Evolutionary conservation across 768 basidiomycete species (phyloP).

Genomic region (Panellus pusillus): DNA sequence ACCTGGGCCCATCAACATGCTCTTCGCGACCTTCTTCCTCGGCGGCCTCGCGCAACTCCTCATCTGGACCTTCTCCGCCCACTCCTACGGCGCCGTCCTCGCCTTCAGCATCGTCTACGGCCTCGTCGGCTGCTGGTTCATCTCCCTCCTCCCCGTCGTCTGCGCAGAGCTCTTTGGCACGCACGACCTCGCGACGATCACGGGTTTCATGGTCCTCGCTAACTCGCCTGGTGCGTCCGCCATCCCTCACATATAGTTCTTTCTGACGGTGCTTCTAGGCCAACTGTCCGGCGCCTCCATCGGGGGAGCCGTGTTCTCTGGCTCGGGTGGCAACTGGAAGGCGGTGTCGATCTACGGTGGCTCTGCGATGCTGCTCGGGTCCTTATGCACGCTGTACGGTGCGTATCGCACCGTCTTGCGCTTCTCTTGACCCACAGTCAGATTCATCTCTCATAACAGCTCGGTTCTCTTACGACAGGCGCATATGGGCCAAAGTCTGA

Average conservation of each 20-base stretch:
- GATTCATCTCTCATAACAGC: not conserved
- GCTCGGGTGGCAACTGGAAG: slow-evolving; percentile 31
- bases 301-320: slow-evolving; percentile 31
- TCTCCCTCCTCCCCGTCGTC: slow-evolving; percentile 34
- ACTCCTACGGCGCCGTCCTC: slow-evolving; percentile 31
- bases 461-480: slow-evolving; percentile 20
- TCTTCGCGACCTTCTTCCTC: slow-evolving; percentile 34
- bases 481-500: slow-evolving; percentile 21
- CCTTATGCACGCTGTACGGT: slow-evolving; percentile 32
- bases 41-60: slow-evolving; percentile 37
- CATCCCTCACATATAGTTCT: no score
- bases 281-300: slow-evolving; percentile 33
- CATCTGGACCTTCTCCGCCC: slow-evolving; percentile 37
- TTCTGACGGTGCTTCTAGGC: slow-evolving; percentile 16
- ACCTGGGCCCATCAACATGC: slow-evolving; percentile 39
- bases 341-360: slow-evolving; percentile 32
- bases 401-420: not conserved
- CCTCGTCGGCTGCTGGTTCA: slow-evolving; percentile 35
- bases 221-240: slow-evolving; percentile 22
- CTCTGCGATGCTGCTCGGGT: slow-evolving; percentile 29
- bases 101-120: slow-evolving; percentile 34
- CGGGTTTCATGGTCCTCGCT: slow-evolving; percentile 26
- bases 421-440: not conserved
- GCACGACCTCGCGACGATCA: slow-evolving; percentile 26
- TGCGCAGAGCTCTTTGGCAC: slow-evolving; percentile 29